A percentile compares a stretch with the other conserved stretches of the same genome.
Evolutionary conservation across 495 filamentous ascomycete species (phyloP).

Genomic region (Pseudomonodictys pantanalensis): DNA sequence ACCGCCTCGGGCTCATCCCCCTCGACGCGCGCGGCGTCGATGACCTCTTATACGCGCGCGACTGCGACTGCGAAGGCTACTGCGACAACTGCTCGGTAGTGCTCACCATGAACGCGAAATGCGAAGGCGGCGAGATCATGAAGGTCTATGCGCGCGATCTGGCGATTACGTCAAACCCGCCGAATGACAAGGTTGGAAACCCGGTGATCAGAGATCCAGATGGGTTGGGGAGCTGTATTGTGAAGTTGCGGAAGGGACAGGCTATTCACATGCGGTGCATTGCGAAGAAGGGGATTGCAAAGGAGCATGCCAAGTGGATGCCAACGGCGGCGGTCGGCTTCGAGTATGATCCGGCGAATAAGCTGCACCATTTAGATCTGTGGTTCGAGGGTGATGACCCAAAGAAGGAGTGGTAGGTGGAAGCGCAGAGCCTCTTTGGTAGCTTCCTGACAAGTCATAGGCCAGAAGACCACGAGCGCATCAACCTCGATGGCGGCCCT

Average conservation of each 20-base stretch:
- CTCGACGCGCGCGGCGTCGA: slow-evolving; percentile 82
- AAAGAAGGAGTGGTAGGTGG: slow-evolving; percentile 79
- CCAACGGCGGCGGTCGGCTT: slow-evolving; percentile 90
- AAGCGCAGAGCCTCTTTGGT: neutral
- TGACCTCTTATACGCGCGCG: slow-evolving; percentile 81
- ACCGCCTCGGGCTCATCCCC: slow-evolving; percentile 89
- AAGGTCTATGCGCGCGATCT: slow-evolving; percentile 87
- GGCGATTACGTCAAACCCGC: slow-evolving; percentile 57
- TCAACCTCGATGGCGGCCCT: slow-evolving; percentile 78
- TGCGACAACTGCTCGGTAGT: slow-evolving; percentile 87
- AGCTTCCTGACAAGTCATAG: slow-evolving; percentile 44
- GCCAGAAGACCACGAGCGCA: slow-evolving; percentile 75
- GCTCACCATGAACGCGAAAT: slow-evolving; percentile 77
- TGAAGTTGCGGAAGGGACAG: slow-evolving; percentile 83
- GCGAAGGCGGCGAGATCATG: slow-evolving; percentile 78
- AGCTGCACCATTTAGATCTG: slow-evolving; percentile 79
- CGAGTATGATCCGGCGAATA: slow-evolving; percentile 97
- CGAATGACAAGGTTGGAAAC: slow-evolving; percentile 73
- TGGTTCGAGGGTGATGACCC: slow-evolving; percentile 86
- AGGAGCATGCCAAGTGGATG: slow-evolving; percentile 98
- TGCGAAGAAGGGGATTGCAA: slow-evolving; percentile 97
- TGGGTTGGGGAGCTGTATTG: slow-evolving; percentile 74
- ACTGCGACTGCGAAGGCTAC: slow-evolving; percentile 94
- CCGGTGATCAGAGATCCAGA: slow-evolving; percentile 83
- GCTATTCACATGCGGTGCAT: slow-evolving; percentile 85